phyloP scores from a whole-genome alignment of 139 green algal genomes.

The Spirogloea muscicola region DNA sequence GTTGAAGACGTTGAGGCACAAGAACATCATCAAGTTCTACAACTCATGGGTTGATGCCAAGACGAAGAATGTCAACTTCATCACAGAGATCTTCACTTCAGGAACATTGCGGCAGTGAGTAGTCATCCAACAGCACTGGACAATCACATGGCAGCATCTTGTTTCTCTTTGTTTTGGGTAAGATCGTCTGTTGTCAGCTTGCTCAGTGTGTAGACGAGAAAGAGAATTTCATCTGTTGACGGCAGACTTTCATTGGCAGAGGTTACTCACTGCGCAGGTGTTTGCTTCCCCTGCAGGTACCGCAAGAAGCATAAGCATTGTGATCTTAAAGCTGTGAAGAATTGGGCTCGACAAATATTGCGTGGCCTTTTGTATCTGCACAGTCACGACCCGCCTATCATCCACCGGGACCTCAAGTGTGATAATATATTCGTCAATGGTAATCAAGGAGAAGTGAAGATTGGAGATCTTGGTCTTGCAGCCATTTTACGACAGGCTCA shows the following conservation, averaged over 20 bases:
- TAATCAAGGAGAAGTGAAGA: conserved; percentile 90
- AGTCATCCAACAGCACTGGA: too few species aligned
- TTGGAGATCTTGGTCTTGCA: conserved; percentile 92
- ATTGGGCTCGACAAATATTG: conserved; percentile 95
- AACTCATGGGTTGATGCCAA: conserved; percentile 87
- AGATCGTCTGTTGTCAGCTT: too few species aligned
- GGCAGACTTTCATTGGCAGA: too few species aligned
- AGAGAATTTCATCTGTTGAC: too few species aligned
- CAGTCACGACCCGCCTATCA: conserved; percentile 74
- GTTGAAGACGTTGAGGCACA: conserved; percentile 92
- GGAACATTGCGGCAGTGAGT: conserved; percentile 82
- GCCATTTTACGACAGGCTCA: conserved; percentile 75
- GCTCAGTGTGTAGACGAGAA: too few species aligned
- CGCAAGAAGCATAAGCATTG: conserved; percentile 88
- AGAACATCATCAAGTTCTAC: conserved; percentile 96
- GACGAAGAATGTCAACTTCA: conserved; percentile 90
- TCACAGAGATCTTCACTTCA: conserved; percentile 96
- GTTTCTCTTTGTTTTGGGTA: neutral
- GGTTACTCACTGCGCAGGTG: too few species aligned
- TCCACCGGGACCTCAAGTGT: conserved; percentile 92
- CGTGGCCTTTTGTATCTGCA: conserved; percentile 95
- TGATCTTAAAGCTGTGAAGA: conserved; percentile 83
- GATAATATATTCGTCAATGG: conserved; percentile 71
- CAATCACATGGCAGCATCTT: too few species aligned
- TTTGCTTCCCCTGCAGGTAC: too few species aligned